A percentile compares a stretch with the other conserved stretches of the same genome.
phyloP scores from a whole-genome alignment of 2,329 filamentous ascomycete genomes.

The Alternaria sp. region DNA sequence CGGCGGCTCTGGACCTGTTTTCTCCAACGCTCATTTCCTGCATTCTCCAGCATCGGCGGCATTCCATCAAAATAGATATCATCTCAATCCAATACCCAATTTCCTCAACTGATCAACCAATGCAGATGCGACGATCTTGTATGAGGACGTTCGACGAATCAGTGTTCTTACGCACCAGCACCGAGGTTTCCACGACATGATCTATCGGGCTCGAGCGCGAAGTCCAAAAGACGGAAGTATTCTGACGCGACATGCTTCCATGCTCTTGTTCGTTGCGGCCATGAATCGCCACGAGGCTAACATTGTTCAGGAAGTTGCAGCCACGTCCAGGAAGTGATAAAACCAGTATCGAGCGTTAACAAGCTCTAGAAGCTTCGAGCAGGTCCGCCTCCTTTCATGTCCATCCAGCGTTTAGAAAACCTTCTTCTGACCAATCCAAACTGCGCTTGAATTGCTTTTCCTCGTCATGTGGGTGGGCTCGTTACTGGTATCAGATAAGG shows the following conservation, averaged over 20 bases:
- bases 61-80: neutral
- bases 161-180: neutral
- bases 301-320: neutral
- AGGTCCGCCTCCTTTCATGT: neutral
- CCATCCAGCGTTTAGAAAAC: neutral
- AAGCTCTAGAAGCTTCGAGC: neutral
- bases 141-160: neutral
- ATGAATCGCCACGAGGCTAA: neutral
- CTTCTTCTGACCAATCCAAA: neutral
- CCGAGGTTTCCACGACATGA: neutral
- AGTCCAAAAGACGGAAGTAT: neutral
- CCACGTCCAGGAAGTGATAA: neutral
- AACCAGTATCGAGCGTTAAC: neutral
- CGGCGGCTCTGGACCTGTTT: neutral
- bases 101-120: neutral
- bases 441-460: neutral
- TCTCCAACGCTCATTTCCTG: neutral
- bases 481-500: conserved; percentile 20
- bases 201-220: neutral
- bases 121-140: neutral
- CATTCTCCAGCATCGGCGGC: neutral
- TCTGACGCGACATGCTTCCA: neutral
- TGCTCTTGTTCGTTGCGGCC: neutral
- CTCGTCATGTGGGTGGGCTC: conserved; percentile 6
- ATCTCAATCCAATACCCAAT: neutral